Evolutionary conservation across 1,284 basidiomycete genomes (phyloP).

Genomic region (Coniferiporia sulphurascens): DNA sequence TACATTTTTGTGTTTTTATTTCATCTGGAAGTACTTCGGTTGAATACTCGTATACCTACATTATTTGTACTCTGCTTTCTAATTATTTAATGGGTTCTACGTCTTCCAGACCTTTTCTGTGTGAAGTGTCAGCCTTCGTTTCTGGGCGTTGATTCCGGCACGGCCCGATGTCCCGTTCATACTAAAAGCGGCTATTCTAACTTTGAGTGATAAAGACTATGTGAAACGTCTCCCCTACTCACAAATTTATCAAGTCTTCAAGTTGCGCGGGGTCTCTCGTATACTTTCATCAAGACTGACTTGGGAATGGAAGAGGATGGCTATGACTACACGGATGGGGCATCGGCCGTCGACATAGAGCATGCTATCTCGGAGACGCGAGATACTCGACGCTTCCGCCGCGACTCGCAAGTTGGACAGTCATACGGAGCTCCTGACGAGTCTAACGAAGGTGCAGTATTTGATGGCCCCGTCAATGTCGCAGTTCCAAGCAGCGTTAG

Average conservation of each 20-base stretch:
- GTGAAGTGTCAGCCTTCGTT: no score
- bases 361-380: conserved; percentile 38
- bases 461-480: conserved; percentile 68
- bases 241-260: not conserved
- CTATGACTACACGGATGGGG: conserved; percentile 79
- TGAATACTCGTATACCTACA: conserved; percentile 29
- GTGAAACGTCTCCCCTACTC: no score
- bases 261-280: conserved; percentile 3
- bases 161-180: no score
- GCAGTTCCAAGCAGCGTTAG: conserved; percentile 73
- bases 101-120: not conserved
- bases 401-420: conserved; percentile 60
- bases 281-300: not conserved
- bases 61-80: not conserved
- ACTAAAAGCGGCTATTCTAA: no score
- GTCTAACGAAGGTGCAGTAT: conserved; percentile 42
- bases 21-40: conserved; percentile 87
- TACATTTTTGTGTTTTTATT: conserved; percentile 86
- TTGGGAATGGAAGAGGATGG: conserved; percentile 13
- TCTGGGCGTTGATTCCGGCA: no score
- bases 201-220: no score
- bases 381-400: conserved; percentile 41
- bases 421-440: conserved; percentile 48
- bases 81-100: not conserved
- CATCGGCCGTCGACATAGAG: conserved; percentile 68